These are phyloP conservation scores for Trematosphaeria pertusa DNA, from an alignment of 2,329 filamentous ascomycete genomes.

Conservation along the genomic window DNA sequence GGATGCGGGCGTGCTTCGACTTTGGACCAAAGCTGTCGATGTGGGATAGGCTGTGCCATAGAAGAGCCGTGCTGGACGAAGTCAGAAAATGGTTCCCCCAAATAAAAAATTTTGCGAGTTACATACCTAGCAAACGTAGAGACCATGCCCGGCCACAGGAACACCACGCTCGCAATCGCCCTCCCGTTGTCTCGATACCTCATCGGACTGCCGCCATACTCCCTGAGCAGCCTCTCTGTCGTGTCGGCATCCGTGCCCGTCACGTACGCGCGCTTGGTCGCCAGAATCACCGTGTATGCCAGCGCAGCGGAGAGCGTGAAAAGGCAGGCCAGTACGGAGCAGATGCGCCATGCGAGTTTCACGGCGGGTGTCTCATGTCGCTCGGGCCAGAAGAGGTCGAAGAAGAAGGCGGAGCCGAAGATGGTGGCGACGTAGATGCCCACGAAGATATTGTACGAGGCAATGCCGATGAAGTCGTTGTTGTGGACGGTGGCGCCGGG, in stretches of 20 bases:
- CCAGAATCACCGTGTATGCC: conserved; percentile 60
- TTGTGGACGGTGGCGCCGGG: conserved; percentile 57
- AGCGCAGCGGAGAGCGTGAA: conserved; percentile 58
- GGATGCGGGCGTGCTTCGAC: conserved; percentile 44
- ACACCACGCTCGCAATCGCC: conserved; percentile 59
- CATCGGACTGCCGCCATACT: conserved; percentile 48
- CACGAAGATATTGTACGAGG: conserved; percentile 65
- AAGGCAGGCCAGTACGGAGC: conserved; percentile 56
- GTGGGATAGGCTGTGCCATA: conserved; percentile 49
- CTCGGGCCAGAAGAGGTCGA: conserved; percentile 68
- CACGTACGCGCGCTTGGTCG: conserved; percentile 55
- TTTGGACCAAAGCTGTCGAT: conserved; percentile 49
- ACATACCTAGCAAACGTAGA: conserved; percentile 56
- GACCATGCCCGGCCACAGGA: conserved; percentile 61
- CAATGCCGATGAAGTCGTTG: conserved; percentile 63
- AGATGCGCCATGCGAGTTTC: conserved; percentile 62
- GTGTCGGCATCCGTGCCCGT: conserved; percentile 48
- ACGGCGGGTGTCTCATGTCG: conserved; percentile 58
- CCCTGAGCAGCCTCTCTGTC: conserved; percentile 42
- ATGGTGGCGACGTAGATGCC: conserved; percentile 64
- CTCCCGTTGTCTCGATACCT: conserved; percentile 59
- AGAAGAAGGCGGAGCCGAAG: conserved; percentile 67
- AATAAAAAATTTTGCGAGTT: no score
- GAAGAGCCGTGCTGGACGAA: conserved; percentile 43
- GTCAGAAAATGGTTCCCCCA: background rate